These are phyloP conservation scores for Dicorynia guianensis DNA, from an alignment of 306 rosid genomes.

Conservation along the genomic window DNA sequence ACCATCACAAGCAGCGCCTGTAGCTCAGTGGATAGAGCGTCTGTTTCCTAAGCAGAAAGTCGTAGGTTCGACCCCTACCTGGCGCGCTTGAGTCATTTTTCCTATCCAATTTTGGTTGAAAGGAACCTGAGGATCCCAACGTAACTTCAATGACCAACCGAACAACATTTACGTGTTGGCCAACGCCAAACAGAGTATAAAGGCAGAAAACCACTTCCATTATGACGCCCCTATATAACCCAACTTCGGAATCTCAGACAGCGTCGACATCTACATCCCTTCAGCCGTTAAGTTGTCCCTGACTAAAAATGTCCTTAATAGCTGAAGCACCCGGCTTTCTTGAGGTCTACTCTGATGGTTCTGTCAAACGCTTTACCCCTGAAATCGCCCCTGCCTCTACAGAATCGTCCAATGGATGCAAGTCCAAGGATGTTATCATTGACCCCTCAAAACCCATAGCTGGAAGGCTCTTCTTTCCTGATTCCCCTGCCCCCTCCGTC, in stretches of 20 bases:
- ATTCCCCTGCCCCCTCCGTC: neutral
- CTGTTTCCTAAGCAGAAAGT: conserved; percentile 55
- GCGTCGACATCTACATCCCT: neutral
- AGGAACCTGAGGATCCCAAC: neutral
- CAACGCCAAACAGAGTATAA: conserved; percentile 17
- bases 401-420: conserved; percentile 49
- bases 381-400: conserved; percentile 47
- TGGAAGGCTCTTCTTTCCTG: conserved; percentile 74
- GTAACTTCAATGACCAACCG: conserved; percentile 58
- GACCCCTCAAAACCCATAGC: conserved; percentile 63
- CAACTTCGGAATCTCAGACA: neutral
- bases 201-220: neutral
- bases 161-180: conserved; percentile 27
- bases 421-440: conserved; percentile 68
- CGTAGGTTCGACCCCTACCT: conserved; percentile 54
- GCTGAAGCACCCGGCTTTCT: conserved; percentile 72
- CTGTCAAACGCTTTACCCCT: conserved; percentile 71
- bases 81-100: conserved; percentile 5
- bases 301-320: conserved; percentile 56
- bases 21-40: conserved; percentile 53
- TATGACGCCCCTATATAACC: neutral
- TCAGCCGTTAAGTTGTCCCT: neutral
- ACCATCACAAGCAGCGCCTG: conserved; percentile 33
- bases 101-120: neutral
- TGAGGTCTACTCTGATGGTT: conserved; percentile 70